Evolutionary conservation across 352 stramenopile genomes (phyloP), one percentile per base, ranked within the genome.

Genomic region (Globisporangium nunn): DNA sequence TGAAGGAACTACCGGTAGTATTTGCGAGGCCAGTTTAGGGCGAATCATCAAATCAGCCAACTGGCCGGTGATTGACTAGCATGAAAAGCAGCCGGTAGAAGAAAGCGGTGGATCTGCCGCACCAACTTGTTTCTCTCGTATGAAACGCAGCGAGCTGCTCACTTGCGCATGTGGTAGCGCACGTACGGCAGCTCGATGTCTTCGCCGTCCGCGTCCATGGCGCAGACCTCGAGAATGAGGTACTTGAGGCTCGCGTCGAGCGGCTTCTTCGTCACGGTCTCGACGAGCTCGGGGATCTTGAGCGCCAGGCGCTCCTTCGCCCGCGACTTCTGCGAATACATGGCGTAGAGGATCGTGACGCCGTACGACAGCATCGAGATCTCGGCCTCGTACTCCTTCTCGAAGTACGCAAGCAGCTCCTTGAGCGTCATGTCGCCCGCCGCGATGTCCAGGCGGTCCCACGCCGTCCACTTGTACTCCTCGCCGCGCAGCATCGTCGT

Each of bases 321-420:
- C 8, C 81, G 75, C 28, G 84, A 92, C 64, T 94, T 94, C 33
- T 78, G 68, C 58, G 84, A 93, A 67, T 94, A 94, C 84, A 94
- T 94, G 18, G 84, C 82, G 55, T 95, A 95, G 8, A 95, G 64
- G 57, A 96, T 91, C 61, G 84, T 95, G 41, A 93, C 95, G 33
- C 97, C 97, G 63, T 98, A 97, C 54, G 90, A 98, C 23, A 99
- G 81, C 97, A 99, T 99, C 40, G 90, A 96, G 29, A 99, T 89
- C 66, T 99, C 96, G 40, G 97, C 82, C 33, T 97, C 96, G 70
- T 98, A 99, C 66, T 98, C 80, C 15, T 89, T 88, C 62, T 98
- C 86, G 62, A 98, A 98, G 59, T 96, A 88, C 35, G 88, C 72
- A 61, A 99, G 76, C 56, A 99, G 97, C 57, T 98, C 87, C 61